phyloP scores from a whole-genome alignment of 179 eudicot species.

The Heliamphora pulchella region DNA sequence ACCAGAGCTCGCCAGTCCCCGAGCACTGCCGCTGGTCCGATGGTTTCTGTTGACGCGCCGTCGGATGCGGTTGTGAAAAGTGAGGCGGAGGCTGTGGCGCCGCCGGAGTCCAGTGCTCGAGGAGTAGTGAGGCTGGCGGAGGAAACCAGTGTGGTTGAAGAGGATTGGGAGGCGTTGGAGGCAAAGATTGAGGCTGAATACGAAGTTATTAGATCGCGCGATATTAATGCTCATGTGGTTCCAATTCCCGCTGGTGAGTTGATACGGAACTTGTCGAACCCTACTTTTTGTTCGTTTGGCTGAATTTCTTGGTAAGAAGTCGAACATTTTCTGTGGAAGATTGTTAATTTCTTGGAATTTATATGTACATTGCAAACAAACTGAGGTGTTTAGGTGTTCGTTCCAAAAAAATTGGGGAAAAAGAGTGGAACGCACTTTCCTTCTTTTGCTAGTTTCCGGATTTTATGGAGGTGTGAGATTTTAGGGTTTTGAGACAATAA shows the following conservation, averaged over 20 bases:
- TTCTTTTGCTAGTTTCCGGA: background rate
- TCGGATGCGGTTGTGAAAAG: conserved; percentile 19
- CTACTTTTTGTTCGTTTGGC: background rate
- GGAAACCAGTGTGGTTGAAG: conserved; percentile 28
- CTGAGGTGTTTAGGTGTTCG: background rate
- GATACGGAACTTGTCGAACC: conserved; percentile 3
- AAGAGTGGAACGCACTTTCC: background rate
- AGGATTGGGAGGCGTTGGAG: conserved; percentile 54
- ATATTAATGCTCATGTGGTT: conserved; percentile 62
- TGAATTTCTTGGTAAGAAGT: background rate
- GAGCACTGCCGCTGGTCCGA: conserved; percentile 35
- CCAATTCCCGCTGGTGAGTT: conserved; percentile 73
- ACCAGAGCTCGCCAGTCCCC: conserved; percentile 81
- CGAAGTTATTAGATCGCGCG: conserved; percentile 49
- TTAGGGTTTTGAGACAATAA: background rate
- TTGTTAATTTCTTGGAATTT: conserved; percentile 10
- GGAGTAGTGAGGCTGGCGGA: conserved; percentile 23
- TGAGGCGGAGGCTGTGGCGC: conserved; percentile 24
- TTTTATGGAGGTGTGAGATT: background rate
- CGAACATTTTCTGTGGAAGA: background rate
- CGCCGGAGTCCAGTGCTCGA: conserved; percentile 16
- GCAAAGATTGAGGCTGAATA: conserved; percentile 55
- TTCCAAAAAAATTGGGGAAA: no score
- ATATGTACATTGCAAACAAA: background rate
- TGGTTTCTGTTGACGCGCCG: conserved; percentile 9